These are phyloP conservation scores for Acrocalymma vagum DNA, from an alignment of 2,329 filamentous ascomycete species.

Conservation along the genomic window DNA sequence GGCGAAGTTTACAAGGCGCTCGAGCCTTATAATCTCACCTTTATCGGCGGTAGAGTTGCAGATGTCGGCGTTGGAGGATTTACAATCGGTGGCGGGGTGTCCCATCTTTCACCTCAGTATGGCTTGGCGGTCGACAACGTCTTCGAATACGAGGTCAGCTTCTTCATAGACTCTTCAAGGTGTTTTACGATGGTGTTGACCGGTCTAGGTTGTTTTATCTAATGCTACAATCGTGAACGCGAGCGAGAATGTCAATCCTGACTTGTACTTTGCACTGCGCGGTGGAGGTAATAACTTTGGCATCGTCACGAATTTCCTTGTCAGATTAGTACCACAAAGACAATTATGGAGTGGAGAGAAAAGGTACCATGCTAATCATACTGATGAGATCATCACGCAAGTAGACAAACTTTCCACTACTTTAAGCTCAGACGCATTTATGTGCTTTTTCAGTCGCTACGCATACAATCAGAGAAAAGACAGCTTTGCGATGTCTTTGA, in stretches of 20 bases:
- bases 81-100: constrained; percentile 5
- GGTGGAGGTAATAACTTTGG: constrained; percentile 35
- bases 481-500: background rate
- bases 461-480: background rate
- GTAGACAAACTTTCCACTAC: no score
- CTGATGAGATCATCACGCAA: background rate
- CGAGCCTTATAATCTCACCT: background rate
- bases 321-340: background rate
- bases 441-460: constrained; percentile 4
- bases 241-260: constrained; percentile 23
- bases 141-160: constrained; percentile 27
- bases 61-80: constrained; percentile 1
- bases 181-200: background rate
- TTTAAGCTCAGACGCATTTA: no score
- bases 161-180: background rate
- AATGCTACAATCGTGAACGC: constrained; percentile 28
- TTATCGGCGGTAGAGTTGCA: background rate
- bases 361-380: background rate
- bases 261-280: constrained; percentile 45
- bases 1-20: background rate
- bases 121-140: constrained; percentile 27
- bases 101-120: background rate
- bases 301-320: constrained; percentile 20
- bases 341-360: constrained; percentile 1
- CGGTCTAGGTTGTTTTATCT: constrained; percentile 25